A percentile compares a stretch with the other conserved stretches of the same genome.
Conservation (phyloP, 768 basidiomycete species). For the Naganishia randhawae region DNA sequence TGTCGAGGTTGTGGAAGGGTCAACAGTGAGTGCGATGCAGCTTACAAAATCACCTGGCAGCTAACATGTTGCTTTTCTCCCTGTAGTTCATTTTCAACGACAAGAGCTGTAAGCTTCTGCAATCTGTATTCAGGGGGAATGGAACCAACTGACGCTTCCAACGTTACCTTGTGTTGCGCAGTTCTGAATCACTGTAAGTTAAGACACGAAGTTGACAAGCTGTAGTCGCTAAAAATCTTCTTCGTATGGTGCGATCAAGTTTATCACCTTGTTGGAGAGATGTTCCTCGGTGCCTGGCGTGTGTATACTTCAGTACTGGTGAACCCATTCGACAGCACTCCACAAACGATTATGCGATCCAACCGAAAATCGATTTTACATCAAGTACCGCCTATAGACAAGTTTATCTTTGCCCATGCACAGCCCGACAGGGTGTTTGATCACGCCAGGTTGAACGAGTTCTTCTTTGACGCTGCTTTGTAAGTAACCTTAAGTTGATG, state of each 20-base stretch:
- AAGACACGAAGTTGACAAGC: not conserved
- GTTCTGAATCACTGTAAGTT: conserved; percentile 35
- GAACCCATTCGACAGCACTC: conserved; percentile 22
- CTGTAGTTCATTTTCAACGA: conserved; percentile 39
- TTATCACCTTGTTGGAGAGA: conserved; percentile 42
- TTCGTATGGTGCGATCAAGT: conserved; percentile 18
- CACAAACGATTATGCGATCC: not conserved
- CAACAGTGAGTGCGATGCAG: conserved; percentile 31
- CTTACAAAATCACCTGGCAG: too few species aligned
- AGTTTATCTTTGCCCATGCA: not conserved
- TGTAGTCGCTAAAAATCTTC: not conserved
- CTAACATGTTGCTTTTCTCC: not conserved
- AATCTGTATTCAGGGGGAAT: not conserved
- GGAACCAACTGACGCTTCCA: not conserved
- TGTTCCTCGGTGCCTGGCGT: conserved; percentile 38
- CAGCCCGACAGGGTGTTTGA: conserved; percentile 21
- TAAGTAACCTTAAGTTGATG: conserved; percentile 32
- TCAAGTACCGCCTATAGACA: conserved; percentile 20
- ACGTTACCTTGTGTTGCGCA: not conserved
- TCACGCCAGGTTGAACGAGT: conserved; percentile 35
- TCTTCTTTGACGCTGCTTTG: conserved; percentile 39
- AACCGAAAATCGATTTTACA: conserved; percentile 8
- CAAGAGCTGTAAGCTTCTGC: conserved; percentile 32
- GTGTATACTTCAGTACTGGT: conserved; percentile 33
- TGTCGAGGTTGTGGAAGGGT: conserved; percentile 28